Evolutionary conservation across 352 stramenopile species (phyloP).

Genomic region (Phytophthora capsici): DNA sequence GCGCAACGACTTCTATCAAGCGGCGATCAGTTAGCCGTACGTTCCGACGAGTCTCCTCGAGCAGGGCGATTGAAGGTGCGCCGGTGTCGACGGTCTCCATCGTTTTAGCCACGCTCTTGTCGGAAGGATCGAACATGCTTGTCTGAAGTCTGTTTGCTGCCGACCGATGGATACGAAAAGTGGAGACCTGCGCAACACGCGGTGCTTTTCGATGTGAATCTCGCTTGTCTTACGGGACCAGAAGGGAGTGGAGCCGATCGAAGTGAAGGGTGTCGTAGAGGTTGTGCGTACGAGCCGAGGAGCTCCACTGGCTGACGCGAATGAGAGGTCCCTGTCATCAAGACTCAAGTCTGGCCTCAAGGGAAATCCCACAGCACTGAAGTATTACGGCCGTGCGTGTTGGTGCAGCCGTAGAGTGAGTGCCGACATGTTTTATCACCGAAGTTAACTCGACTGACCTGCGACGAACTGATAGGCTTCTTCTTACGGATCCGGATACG

Average conservation of each 20-base stretch:
- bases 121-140: neutral
- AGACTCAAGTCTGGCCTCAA: constrained; percentile 12
- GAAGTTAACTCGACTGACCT: no score
- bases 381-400: constrained; percentile 4
- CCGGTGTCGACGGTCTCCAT: constrained; percentile 1
- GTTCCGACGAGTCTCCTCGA: constrained; percentile 27
- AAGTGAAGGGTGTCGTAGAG: constrained; percentile 7
- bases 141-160: neutral
- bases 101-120: constrained; percentile 2
- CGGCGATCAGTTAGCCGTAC: constrained; percentile 43
- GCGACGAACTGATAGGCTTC: no score
- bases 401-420: constrained; percentile 3
- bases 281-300: neutral
- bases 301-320: constrained; percentile 8
- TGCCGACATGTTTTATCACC: neutral
- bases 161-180: constrained; percentile 3
- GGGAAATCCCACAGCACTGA: neutral
- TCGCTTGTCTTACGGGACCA: constrained; percentile 7
- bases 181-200: neutral
- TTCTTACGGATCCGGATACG: no score
- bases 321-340: neutral
- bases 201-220: no score
- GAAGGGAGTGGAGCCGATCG: neutral
- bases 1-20: constrained; percentile 34
- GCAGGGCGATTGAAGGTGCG: constrained; percentile 17